Conservation (phyloP, 2,329 filamentous ascomycete genomes). For the Xylariaceae sp. region DNA sequence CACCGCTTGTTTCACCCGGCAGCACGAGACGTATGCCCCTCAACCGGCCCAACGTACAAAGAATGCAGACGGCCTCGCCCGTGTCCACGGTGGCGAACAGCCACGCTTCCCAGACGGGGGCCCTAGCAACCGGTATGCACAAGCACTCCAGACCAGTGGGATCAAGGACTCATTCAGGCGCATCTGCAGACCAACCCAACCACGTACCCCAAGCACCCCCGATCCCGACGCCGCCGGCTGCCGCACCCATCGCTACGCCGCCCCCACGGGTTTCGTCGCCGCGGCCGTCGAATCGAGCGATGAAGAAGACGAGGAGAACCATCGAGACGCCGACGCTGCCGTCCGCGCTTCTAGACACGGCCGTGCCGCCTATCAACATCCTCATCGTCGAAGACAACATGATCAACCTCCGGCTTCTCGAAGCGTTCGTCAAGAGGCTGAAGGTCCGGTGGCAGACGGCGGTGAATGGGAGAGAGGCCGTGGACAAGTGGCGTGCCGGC, state of each 20-base stretch:
- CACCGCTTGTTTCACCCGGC: slow-evolving; percentile 79
- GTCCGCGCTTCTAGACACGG: slow-evolving; percentile 67
- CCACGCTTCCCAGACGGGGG: slow-evolving; percentile 33
- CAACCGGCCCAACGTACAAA: slow-evolving; percentile 49
- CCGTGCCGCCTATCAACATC: slow-evolving; percentile 92
- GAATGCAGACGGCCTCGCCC: slow-evolving; percentile 76
- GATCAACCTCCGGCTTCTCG: slow-evolving; percentile 89
- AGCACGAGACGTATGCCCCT: slow-evolving; percentile 40
- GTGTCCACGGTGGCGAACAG: slow-evolving; percentile 48
- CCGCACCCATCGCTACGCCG: slow-evolving; percentile 53
- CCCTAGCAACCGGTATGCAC: slow-evolving; percentile 34
- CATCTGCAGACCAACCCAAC: slow-evolving; percentile 47
- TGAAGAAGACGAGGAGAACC: slow-evolving; percentile 50
- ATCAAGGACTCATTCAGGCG: slow-evolving; percentile 53
- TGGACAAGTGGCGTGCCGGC: slow-evolving; percentile 85
- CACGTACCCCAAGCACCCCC: slow-evolving; percentile 46
- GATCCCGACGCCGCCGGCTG: slow-evolving; percentile 44
- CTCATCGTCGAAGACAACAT: slow-evolving; percentile 98
- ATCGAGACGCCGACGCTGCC: slow-evolving; percentile 42
- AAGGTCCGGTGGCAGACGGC: slow-evolving; percentile 98
- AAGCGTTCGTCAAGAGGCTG: slow-evolving; percentile 91
- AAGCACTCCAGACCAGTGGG: slow-evolving; percentile 40
- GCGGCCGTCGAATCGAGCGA: slow-evolving; percentile 36
- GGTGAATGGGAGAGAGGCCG: slow-evolving; percentile 88
- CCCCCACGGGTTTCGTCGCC: slow-evolving; percentile 44